Evolutionary conservation across 1,284 basidiomycete species (phyloP), one percentile per base, ranked within the genome.

Genomic region (Mrakiaceae sp.): DNA sequence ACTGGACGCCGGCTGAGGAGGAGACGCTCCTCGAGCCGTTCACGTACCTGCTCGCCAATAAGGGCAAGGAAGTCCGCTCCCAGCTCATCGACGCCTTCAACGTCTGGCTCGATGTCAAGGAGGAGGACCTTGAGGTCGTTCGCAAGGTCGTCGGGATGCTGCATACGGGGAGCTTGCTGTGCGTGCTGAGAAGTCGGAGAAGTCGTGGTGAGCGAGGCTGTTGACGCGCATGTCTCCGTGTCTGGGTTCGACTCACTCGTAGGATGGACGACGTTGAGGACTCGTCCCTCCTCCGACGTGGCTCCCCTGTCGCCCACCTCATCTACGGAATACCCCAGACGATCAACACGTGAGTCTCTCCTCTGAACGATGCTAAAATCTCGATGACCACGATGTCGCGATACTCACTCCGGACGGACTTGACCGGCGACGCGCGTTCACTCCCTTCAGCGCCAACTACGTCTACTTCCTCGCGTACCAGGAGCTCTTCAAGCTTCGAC

Each of bases 261-360:
- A 93, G 90, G 69, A 86, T 99, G 71, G 96, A 98, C 74, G 96
- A 99, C 74, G 95, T 99, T 50, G 92, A 99, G 76, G 96, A 99
- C 72, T 88, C 90, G 69, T 91, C 92, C 0, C 88, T 94, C 70
- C 80, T 98, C 42, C 81, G 96, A 8, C 78, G 94, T 64, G 94
- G 95, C 0, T 81, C 85, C 40, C 96, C 90, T 53, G 87, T 55
- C 27, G 9, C 50, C 49, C 58, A 63, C n/a, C 42, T 58, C 10
- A 16, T 43, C 60, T 14, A n/a, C 46, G 47, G 70, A 2, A 78
- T 96, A 2, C 91, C 95, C 0, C 94, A 98, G 74, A 97, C 95
- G 0, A 94, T 98, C 78, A 99, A 99, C 74, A 87, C 90, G 0
- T 62, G 10, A 43, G 60, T 54, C 4, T 11, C 8, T 2, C 5